These are phyloP conservation scores for Filobasidium uniguttulatum DNA, from an alignment of 1,284 basidiomycete species.

Conservation along the genomic window DNA sequence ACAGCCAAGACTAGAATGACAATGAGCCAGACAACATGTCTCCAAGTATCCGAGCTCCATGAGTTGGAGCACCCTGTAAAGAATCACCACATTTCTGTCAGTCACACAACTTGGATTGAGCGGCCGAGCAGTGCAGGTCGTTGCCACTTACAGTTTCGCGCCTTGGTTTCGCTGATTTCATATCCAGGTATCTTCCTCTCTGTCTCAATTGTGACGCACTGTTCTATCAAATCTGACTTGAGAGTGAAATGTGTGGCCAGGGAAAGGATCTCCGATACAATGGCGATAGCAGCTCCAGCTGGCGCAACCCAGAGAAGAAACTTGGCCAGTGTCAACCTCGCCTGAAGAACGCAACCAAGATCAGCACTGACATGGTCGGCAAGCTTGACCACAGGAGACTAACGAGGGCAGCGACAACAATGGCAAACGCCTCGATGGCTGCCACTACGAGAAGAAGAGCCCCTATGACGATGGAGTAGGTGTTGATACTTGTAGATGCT, in stretches of 20 bases:
- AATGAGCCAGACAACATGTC: constrained; percentile 48
- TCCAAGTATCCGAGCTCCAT: constrained; percentile 49
- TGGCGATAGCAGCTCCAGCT: constrained; percentile 43
- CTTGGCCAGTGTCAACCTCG: constrained; percentile 46
- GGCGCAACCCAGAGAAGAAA: constrained; percentile 47
- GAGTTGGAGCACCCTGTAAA: constrained; percentile 42
- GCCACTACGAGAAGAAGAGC: constrained; percentile 44
- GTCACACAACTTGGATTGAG: too few species aligned
- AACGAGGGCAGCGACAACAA: constrained; percentile 46
- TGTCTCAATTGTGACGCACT: not conserved
- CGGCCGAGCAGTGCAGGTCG: too few species aligned
- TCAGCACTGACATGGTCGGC: not conserved
- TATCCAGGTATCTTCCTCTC: constrained; percentile 1
- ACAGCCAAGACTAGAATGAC: constrained; percentile 38
- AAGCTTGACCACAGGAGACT: constrained; percentile 24
- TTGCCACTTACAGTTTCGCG: not conserved
- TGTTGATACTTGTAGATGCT: constrained; percentile 24
- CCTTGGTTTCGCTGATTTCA: not conserved
- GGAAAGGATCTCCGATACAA: constrained; percentile 41
- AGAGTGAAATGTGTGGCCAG: constrained; percentile 49
- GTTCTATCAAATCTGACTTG: constrained; percentile 33
- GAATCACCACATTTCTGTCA: not conserved
- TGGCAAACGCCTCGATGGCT: constrained; percentile 47
- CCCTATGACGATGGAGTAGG: constrained; percentile 50
- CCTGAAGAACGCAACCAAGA: constrained; percentile 36